Base-by-base conservation (phyloP, 352 stramenopile species). In the Globisporangium takayamanum region DNA sequence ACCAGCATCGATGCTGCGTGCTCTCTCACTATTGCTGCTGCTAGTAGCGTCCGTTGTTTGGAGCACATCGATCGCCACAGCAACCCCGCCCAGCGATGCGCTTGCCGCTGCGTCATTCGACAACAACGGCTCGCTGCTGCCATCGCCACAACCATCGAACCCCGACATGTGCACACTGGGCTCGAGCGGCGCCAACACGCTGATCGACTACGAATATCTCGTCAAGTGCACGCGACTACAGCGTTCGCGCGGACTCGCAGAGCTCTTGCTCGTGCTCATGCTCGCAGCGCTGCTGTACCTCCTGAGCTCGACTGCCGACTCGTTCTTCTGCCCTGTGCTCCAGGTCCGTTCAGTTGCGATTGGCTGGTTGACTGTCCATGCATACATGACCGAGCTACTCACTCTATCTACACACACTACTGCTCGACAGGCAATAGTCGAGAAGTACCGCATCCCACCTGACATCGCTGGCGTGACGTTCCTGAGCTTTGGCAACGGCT, bases 401-500 rank as follows among this genome's bases (percentile, higher is more conserved):
- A 20, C 39, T 6, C 12, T 39, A 6, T 12, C 33, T 39, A 12
- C 39, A 45, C 12, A 11, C 33, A 12, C 33, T 39, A 11, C 10
- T 11, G 3, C 41, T 4, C 6, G 11, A 5, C 14, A 45, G 41
- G 41, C 14, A 8, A 49, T 93, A 26, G 80, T 93, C 22, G 80
- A 89, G 50, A 84, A 87, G 64, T 89, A 87, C 61, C 78, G 68
- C 6, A 85, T 92, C 47, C 82, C 80, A 28, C 78, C 82, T 1
- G 78, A 89, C 26, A 72, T 92, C 26, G 80, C 82, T 0, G 82
- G 82, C 28, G 82, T 90, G 20, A 92, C 82, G 30, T 89, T 92
- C 66, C 66, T 92, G 42, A 92, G 80, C 66, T 92, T 89, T 39
- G 78, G 80, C 22, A 92, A 92, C 57, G 82, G 80, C 12, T 89